A percentile compares a stretch with the other conserved stretches of the same genome.
phyloP scores from a whole-genome alignment of 23 red algal genomes.

The Cyanidiococcus yangmingshanensis region DNA sequence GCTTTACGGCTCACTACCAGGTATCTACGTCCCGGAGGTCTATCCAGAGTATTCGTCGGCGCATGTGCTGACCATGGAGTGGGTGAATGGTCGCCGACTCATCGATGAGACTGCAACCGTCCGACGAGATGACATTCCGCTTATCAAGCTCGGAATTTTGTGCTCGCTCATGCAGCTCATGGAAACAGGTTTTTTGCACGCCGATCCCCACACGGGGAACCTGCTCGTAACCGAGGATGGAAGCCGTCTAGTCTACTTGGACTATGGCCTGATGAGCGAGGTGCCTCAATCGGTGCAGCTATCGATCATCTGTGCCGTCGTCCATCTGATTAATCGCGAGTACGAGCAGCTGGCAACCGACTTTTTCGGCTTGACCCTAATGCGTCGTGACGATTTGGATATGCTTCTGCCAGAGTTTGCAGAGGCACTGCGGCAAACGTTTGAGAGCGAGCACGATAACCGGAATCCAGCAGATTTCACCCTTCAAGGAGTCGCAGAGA shows the following conservation, averaged over 20 bases:
- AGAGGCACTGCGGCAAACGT: constrained; percentile 40
- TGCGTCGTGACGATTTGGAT: constrained; percentile 70
- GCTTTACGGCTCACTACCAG: constrained; percentile 38
- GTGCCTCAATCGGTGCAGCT: constrained; percentile 40
- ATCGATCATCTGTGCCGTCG: constrained; percentile 65
- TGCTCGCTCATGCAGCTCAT: constrained; percentile 68
- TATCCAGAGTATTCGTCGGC: constrained; percentile 54
- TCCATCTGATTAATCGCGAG: constrained; percentile 85
- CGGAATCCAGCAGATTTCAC: constrained; percentile 34
- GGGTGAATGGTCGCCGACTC: constrained; percentile 59
- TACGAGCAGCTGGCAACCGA: constrained; percentile 66
- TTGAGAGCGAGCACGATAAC: constrained; percentile 15
- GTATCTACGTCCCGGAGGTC: constrained; percentile 55
- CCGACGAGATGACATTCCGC: constrained; percentile 37
- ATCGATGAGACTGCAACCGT: constrained; percentile 52
- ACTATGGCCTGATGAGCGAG: constrained; percentile 63
- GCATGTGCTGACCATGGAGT: constrained; percentile 77
- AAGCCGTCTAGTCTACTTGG: constrained; percentile 56
- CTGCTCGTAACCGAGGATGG: constrained; percentile 21
- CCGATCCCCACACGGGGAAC: constrained; percentile 40
- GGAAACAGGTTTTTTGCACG: constrained; percentile 71
- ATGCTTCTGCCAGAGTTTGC: constrained; percentile 46
- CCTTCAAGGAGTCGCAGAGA: constrained; percentile 52
- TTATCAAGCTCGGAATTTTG: constrained; percentile 65
- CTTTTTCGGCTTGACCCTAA: constrained; percentile 59